Conservation (phyloP, 352 stramenopile genomes). For the Pythium dissimile region DNA sequence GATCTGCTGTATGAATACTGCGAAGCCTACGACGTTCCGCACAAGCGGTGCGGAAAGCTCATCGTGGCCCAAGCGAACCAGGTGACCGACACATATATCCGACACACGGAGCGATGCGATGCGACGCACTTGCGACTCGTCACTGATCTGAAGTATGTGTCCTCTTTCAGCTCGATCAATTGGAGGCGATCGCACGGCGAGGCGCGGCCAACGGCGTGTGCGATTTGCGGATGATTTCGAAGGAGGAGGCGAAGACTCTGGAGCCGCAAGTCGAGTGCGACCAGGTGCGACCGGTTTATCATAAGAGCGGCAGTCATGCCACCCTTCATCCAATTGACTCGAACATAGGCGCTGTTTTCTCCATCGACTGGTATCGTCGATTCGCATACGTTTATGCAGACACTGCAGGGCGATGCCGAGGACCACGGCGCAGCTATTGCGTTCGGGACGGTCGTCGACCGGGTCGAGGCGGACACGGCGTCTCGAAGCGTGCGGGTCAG, state of each 20-base stretch:
- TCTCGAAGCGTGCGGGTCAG: not conserved
- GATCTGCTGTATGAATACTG: slow-evolving; percentile 93
- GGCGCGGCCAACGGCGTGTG: slow-evolving; percentile 53
- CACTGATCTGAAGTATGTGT: no score
- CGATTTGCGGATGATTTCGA: slow-evolving; percentile 49
- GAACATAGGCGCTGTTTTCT: slow-evolving; percentile 79
- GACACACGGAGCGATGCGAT: not conserved
- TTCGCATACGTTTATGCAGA: slow-evolving; percentile 89
- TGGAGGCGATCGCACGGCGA: slow-evolving; percentile 34
- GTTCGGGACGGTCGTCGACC: slow-evolving; percentile 61
- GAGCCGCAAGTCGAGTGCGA: slow-evolving; percentile 61
- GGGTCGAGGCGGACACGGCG: slow-evolving; percentile 28
- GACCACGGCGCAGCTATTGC: slow-evolving; percentile 79
- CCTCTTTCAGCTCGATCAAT: slow-evolving; percentile 29
- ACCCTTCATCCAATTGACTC: not conserved
- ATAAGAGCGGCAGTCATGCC: no score
- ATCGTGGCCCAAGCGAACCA: slow-evolving; percentile 89
- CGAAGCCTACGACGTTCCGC: slow-evolving; percentile 66
- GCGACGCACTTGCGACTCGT: not conserved
- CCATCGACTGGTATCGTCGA: slow-evolving; percentile 96
- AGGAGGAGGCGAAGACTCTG: slow-evolving; percentile 33
- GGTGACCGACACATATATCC: not conserved
- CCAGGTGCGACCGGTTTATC: slow-evolving; percentile 18
- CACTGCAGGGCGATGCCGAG: slow-evolving; percentile 90
- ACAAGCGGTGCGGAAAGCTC: slow-evolving; percentile 92